A percentile compares a stretch with the other conserved stretches of the same genome.
phyloP scores from a whole-genome alignment of 371 early-diverging fungal genomes.

The Mortierella sp. region DNA sequence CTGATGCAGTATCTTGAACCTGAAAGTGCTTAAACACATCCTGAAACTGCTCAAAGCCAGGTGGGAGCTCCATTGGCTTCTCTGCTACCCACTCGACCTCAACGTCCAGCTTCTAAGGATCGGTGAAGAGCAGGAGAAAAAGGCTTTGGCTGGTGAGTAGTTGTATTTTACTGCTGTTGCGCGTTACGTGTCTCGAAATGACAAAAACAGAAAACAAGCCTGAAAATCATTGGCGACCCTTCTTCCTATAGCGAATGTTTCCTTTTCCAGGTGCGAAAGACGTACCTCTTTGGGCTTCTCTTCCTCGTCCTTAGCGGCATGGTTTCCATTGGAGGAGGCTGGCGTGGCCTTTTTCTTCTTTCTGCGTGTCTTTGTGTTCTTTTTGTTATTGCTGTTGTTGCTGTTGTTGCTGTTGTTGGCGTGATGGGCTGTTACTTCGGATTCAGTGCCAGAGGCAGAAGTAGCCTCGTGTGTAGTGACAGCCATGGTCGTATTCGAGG shows the following conservation, averaged over 20 bases:
- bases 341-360: conserved; percentile 42
- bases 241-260: background rate
- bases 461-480: conserved; percentile 33
- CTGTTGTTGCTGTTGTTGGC: conserved; percentile 15
- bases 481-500: conserved; percentile 32
- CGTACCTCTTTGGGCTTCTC: conserved; percentile 30
- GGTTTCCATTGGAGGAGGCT: conserved; percentile 13
- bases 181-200: background rate
- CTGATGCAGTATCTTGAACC: conserved; percentile 21
- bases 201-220: background rate
- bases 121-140: background rate
- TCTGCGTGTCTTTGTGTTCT: conserved; percentile 38
- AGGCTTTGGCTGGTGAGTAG: background rate
- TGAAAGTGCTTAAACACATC: conserved; percentile 55
- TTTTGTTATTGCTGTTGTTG: conserved; percentile 20
- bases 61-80: conserved; percentile 37
- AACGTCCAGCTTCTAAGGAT: conserved; percentile 32
- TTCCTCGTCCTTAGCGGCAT: conserved; percentile 16
- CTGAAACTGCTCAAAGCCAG: conserved; percentile 48
- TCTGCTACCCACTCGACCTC: conserved; percentile 54
- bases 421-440: conserved; percentile 25
- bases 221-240: background rate
- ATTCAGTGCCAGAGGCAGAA: conserved; percentile 36
- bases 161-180: background rate
- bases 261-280: background rate